Conservation (phyloP, 805 yeast genomes). For the Hanseniaspora jakobsenii region DNA sequence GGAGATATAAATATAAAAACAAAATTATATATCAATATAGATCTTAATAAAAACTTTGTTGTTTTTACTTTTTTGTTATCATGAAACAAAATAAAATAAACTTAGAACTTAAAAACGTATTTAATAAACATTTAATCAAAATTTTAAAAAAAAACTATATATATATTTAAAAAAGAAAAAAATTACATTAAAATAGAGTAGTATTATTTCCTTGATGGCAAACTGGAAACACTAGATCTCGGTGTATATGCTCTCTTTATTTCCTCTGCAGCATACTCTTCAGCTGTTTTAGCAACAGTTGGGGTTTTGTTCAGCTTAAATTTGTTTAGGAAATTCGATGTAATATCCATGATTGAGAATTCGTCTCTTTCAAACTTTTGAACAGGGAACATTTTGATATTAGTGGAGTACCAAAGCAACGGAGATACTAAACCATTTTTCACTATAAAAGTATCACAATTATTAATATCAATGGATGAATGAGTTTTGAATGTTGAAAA, state of each 20-base stretch:
- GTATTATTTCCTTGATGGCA: conserved; percentile 5
- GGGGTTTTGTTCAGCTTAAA: conserved; percentile 24
- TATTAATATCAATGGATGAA: conserved; percentile 18
- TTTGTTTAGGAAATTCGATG: conserved; percentile 30
- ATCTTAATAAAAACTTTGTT: no score
- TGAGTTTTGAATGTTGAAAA: conserved; percentile 9
- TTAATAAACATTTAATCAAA: no score
- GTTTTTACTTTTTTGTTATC: no score
- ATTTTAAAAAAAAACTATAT: no score
- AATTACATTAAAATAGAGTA: background rate
- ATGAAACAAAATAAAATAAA: no score
- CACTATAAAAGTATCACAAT: conserved; percentile 21
- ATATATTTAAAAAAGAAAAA: no score
- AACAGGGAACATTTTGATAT: conserved; percentile 40
- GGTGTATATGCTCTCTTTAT: conserved; percentile 16
- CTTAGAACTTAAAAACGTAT: no score
- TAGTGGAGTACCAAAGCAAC: conserved; percentile 44
- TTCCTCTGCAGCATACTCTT: conserved; percentile 19
- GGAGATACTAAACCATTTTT: conserved; percentile 28
- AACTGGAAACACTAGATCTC: conserved; percentile 15
- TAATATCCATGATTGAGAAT: conserved; percentile 33
- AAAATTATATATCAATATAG: no score
- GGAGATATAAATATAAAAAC: conserved; percentile 10
- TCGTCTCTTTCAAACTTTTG: conserved; percentile 31
- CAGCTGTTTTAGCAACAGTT: conserved; percentile 17